A percentile compares a stretch with the other conserved stretches of the same genome.
These are phyloP conservation scores for Coniella vitis DNA, from an alignment of 2,329 filamentous ascomycete species.

Conservation along the genomic window DNA sequence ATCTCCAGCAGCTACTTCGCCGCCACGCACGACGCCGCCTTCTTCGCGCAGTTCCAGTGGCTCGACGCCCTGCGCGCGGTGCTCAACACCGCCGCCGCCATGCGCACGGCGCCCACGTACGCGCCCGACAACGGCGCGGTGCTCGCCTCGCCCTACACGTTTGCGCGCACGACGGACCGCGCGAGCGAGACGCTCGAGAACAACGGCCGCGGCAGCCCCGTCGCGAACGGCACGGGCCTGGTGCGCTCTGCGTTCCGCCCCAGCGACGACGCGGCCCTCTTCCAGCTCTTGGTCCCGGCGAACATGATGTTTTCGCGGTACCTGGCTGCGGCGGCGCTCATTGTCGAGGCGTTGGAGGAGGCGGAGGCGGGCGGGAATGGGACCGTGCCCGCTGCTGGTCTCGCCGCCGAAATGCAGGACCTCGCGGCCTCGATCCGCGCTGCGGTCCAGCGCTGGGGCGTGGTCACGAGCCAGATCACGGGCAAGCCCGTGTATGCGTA, in stretches of 20 bases:
- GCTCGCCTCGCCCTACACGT: constrained; percentile 61
- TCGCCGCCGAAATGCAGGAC: constrained; percentile 50
- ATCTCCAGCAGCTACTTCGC: constrained; percentile 75
- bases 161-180: constrained; percentile 63
- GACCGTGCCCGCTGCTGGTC: constrained; percentile 34
- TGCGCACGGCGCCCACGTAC: constrained; percentile 73
- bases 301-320: constrained; percentile 78
- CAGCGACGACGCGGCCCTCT: constrained; percentile 79
- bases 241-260: constrained; percentile 85
- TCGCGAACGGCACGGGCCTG: constrained; percentile 71
- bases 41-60: constrained; percentile 70
- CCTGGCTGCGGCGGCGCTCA: constrained; percentile 41
- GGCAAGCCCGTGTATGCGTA: constrained; percentile 51
- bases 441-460: constrained; percentile 29
- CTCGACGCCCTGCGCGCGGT: constrained; percentile 64
- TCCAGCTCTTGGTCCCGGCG: constrained; percentile 81
- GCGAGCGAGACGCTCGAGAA: constrained; percentile 79
- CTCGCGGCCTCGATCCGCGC: constrained; percentile 44
- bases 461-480: constrained; percentile 35
- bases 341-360: constrained; percentile 36
- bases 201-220: constrained; percentile 70
- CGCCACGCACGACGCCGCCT: constrained; percentile 62
- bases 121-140: constrained; percentile 49
- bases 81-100: constrained; percentile 59
- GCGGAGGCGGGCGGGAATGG: no score